Evolutionary conservation across 1,139 yeast genomes (phyloP).

Genomic region (Lodderomyces margitis): DNA sequence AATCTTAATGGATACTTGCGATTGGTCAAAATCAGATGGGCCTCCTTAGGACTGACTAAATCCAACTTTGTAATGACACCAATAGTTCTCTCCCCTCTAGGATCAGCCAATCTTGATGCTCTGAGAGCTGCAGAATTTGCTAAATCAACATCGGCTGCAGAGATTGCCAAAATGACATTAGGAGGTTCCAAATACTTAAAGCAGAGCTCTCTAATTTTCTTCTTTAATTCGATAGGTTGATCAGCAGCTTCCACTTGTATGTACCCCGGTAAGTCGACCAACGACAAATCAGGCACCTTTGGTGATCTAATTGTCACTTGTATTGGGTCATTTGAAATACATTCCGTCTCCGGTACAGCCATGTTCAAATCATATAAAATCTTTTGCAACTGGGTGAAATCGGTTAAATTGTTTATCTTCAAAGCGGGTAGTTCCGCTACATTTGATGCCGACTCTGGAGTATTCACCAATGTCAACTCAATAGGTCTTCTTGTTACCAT

Average conservation of each 20-base stretch:
- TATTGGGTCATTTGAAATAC: conserved; percentile 88
- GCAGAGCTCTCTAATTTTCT: conserved; percentile 75
- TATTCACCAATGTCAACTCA: conserved; percentile 84
- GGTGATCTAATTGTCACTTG: conserved; percentile 90
- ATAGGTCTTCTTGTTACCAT: conserved; percentile 97
- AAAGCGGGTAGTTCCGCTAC: conserved; percentile 93
- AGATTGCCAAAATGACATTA: conserved; percentile 89
- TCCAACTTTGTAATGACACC: conserved; percentile 96
- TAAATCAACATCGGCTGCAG: conserved; percentile 96
- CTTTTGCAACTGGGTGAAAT: conserved; percentile 84
- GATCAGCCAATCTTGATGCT: conserved; percentile 92
- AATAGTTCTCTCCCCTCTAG: conserved; percentile 89
- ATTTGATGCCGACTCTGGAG: conserved; percentile 80
- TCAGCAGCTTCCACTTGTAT: conserved; percentile 96
- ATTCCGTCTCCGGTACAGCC: conserved; percentile 85
- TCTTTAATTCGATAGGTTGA: conserved; percentile 83
- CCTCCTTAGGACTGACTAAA: conserved; percentile 74
- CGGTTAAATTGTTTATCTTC: conserved; percentile 76
- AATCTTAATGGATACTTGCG: conserved; percentile 83
- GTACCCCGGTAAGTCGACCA: conserved; percentile 96
- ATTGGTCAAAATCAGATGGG: conserved; percentile 67
- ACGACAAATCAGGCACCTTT: conserved; percentile 85
- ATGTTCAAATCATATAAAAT: conserved; percentile 81
- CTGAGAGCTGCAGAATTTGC: conserved; percentile 94
- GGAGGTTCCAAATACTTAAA: conserved; percentile 86